Conservation (phyloP, 225 moss, liverwort and hornwort genomes). For the Physcomitrium patens region DNA sequence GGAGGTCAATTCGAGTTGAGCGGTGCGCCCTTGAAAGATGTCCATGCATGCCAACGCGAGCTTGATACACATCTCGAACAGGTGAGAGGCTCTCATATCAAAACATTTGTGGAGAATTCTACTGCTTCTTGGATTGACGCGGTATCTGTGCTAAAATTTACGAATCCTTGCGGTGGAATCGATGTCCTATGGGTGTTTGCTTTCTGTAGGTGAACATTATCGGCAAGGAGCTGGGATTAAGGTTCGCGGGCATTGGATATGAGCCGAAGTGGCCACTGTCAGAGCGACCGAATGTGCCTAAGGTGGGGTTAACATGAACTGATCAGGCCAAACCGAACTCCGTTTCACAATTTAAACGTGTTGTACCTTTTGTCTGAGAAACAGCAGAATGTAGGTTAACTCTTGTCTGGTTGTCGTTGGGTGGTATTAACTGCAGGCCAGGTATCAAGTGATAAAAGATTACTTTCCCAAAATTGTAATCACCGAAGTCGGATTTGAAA, state of each 20-base stretch:
- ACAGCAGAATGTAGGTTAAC: not conserved
- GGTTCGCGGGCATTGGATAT: slow-evolving; percentile 43
- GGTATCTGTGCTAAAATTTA: too few relatives aligned
- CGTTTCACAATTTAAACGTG: not conserved
- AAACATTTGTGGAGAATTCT: too few relatives aligned
- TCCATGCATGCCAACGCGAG: slow-evolving; percentile 74
- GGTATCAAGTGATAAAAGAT: slow-evolving; percentile 66
- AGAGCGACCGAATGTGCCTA: slow-evolving; percentile 29
- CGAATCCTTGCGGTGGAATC: too few relatives aligned
- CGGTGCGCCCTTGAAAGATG: slow-evolving; percentile 74
- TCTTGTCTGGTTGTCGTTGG: not conserved
- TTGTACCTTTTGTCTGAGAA: not conserved
- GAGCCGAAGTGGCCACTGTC: slow-evolving; percentile 43
- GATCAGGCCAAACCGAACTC: not conserved
- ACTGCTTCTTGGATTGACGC: too few relatives aligned
- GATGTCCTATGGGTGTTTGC: not conserved
- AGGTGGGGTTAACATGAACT: slow-evolving; percentile 20
- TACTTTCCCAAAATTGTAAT: slow-evolving; percentile 56
- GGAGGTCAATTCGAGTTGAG: slow-evolving; percentile 96
- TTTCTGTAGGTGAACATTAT: slow-evolving; percentile 37
- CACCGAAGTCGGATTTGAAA: slow-evolving; percentile 43
- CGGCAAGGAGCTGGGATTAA: slow-evolving; percentile 47
- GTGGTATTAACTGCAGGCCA: slow-evolving; percentile 56
- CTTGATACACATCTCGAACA: slow-evolving; percentile 82
- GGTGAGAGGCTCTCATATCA: slow-evolving; percentile 28